Evolutionary conservation across 139 green algal species (phyloP).

Genomic region (Dunaliella sp.): DNA sequence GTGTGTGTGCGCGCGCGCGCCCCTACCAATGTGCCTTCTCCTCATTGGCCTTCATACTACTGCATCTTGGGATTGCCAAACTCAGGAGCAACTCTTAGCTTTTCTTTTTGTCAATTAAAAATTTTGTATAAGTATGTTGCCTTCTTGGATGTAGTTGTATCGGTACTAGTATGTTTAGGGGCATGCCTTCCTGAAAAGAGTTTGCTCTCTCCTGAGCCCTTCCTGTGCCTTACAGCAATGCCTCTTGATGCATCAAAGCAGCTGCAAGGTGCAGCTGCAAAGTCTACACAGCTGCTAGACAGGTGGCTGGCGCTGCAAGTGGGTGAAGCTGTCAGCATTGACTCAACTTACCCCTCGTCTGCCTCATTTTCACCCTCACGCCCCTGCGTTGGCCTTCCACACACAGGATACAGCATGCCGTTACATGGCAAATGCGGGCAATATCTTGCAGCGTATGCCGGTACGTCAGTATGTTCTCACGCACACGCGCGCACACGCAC

Average conservation of each 20-base stretch:
- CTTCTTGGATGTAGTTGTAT: background rate
- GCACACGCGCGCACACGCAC: background rate
- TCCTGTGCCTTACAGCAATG: background rate
- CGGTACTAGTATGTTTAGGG: background rate
- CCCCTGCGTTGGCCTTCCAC: background rate
- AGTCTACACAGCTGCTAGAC: background rate
- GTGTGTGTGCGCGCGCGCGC: too few species aligned
- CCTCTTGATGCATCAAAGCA: background rate
- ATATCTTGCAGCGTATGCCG: conserved; percentile 17
- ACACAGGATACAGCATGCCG: background rate
- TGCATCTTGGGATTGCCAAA: background rate
- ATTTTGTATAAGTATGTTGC: background rate
- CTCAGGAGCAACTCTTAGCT: background rate
- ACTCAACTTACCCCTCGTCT: too few species aligned
- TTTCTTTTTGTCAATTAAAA: background rate
- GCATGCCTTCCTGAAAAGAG: too few species aligned
- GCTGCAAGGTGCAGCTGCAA: background rate
- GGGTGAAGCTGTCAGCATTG: too few species aligned
- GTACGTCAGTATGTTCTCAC: conserved; percentile 2
- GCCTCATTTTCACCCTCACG: background rate
- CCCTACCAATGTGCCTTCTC: background rate
- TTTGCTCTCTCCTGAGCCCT: too few species aligned
- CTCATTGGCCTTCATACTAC: background rate
- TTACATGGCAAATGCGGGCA: conserved; percentile 15
- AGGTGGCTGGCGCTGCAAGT: background rate